Base-by-base conservation (phyloP, 257 asterid species). In the Solanum commersonii region DNA sequence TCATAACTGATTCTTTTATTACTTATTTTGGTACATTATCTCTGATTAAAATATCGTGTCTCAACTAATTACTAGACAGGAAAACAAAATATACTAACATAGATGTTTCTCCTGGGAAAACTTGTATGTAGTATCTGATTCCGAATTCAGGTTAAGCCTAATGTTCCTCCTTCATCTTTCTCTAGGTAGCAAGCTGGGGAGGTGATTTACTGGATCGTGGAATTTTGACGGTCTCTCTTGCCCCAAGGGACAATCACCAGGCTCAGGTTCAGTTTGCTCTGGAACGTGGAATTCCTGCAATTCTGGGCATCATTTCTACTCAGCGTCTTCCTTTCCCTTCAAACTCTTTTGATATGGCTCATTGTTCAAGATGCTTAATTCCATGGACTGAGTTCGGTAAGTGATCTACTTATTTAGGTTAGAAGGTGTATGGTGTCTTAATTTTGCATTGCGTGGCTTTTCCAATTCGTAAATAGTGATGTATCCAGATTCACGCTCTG, bases 211-310 rank as follows among this genome's bases (percentile, higher is more conserved):
- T 89, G 23, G 89, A 89, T 82, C 89, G 90, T 40, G 91, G 91
- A 49, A 89, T 89, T 10, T 46, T 89, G 56, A 89, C 91, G 12
- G 46, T 89, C 27, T 89, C 91, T 25, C 88, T 89, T 42, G 91
- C 91, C 10, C 91, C 91, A 60, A 76, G 91, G 44, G 91, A 89
- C 44, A 89, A 89, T 63, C 91, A 89, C 74, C 87, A 89, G 38
- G 91, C 91, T 35, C 91, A 89, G 88, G 91, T 89, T 73, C 91
- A 89, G 68, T 89, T 89, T 77, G 91, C 91, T 44, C 89, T 89
- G 40, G 91, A 89, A 77, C 91, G 91, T 67, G 91, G 91, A 79
- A 87, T 89, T 40, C 91, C 91, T 68, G 91, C 91, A 34, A 87
- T 89, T 60, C 89, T 89, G 18, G 91, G 91, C 76, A 89, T 89